These are phyloP conservation scores for Sporisorium exsertum DNA, from an alignment of 1,284 basidiomycete species.

Conservation along the genomic window DNA sequence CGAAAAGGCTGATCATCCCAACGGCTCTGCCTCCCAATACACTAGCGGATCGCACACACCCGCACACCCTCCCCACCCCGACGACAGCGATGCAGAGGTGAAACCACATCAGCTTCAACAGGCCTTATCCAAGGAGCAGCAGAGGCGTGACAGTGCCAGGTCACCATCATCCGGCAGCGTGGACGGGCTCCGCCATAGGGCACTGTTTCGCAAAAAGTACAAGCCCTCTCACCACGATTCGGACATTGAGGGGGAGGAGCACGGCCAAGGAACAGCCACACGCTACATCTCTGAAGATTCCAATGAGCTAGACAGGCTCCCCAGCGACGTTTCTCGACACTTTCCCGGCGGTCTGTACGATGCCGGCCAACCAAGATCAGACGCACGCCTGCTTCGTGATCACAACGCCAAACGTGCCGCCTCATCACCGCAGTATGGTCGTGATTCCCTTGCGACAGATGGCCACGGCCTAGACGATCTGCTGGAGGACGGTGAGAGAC, in stretches of 20 bases:
- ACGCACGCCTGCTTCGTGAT: slow-evolving; percentile 2
- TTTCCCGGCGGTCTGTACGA: slow-evolving; percentile 45
- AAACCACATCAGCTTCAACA: slow-evolving; percentile 17
- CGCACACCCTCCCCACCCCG: neutral
- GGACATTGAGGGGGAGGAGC: slow-evolving; percentile 19
- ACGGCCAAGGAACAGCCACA: neutral
- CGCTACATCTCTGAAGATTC: slow-evolving; percentile 17
- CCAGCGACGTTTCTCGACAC: slow-evolving; percentile 24
- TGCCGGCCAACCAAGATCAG: slow-evolving; percentile 3
- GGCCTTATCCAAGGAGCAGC: slow-evolving; percentile 29
- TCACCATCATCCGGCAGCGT: slow-evolving; percentile 14
- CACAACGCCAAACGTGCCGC: neutral
- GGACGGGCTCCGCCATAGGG: slow-evolving; percentile 22
- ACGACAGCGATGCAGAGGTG: neutral
- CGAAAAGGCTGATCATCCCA: slow-evolving; percentile 3
- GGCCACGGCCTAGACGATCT: slow-evolving; percentile 5
- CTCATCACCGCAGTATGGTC: neutral
- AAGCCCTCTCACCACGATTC: slow-evolving; percentile 10
- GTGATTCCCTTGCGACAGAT: slow-evolving; percentile 6
- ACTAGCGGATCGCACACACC: slow-evolving; percentile 26
- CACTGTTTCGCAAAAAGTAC: slow-evolving; percentile 13
- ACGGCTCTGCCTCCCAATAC: slow-evolving; percentile 6
- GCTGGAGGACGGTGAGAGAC: slow-evolving; percentile 5
- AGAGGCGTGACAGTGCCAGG: slow-evolving; percentile 12
- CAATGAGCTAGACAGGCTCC: neutral